Evolutionary conservation across 805 yeast genomes (phyloP).

Genomic region (Candida sonorensis): DNA sequence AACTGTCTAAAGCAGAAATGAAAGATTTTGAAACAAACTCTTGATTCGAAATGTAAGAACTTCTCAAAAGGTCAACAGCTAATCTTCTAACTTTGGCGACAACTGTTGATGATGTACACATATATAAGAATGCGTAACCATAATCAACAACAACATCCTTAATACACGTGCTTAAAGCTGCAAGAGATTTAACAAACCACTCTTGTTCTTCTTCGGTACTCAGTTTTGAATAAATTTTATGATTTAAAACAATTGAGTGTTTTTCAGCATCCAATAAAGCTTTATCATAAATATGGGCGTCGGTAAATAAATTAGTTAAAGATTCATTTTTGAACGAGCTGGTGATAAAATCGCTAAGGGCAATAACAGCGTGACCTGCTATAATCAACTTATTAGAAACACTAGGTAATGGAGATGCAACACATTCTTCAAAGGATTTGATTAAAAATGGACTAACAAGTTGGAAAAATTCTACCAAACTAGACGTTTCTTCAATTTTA

Average conservation of each 20-base stretch:
- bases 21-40: constrained; percentile 36
- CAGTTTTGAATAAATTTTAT: constrained; percentile 47
- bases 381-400: constrained; percentile 45
- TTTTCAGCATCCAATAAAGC: constrained; percentile 34
- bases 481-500: constrained; percentile 1
- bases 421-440: constrained; percentile 36
- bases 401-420: constrained; percentile 46
- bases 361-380: constrained; percentile 45
- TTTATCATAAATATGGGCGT: constrained; percentile 26
- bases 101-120: constrained; percentile 36
- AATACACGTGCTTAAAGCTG: constrained; percentile 21
- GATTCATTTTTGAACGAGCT: constrained; percentile 4
- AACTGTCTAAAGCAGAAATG: constrained; percentile 33
- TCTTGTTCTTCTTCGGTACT: constrained; percentile 34
- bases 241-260: constrained; percentile 41
- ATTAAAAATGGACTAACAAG: constrained; percentile 20
- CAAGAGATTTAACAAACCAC: constrained; percentile 48
- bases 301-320: constrained; percentile 13
- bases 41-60: constrained; percentile 30
- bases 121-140: constrained; percentile 46
- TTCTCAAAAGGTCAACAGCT: constrained; percentile 27
- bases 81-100: constrained; percentile 28
- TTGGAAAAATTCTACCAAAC: constrained; percentile 13
- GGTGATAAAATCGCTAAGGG: constrained; percentile 14
- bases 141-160: constrained; percentile 14